A percentile compares a stretch with the other conserved stretches of the same genome.
Conservation (phyloP, 177 flowering plant species). For the Vitis hybrid region DNA sequence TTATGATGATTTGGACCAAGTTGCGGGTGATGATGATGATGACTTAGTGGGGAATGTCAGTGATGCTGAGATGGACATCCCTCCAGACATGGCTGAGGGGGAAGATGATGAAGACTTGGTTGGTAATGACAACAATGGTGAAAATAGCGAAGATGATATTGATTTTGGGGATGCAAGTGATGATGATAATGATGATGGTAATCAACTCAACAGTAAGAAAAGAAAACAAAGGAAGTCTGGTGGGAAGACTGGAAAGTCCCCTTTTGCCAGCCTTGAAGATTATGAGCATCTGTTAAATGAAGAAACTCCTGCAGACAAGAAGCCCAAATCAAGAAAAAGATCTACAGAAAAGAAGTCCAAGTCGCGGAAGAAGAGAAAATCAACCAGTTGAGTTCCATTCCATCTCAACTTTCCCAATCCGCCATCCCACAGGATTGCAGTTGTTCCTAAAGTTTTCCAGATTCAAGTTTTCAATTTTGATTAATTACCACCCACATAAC, state of each 20-base stretch:
- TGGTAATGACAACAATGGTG: constrained; percentile 12
- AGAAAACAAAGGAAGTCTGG: constrained; percentile 36
- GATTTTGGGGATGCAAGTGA: constrained; percentile 27
- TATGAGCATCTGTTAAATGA: constrained; percentile 70
- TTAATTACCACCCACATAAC: no score
- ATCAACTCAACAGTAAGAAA: constrained; percentile 22
- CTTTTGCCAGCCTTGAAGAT: constrained; percentile 87
- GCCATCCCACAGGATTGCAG: no score
- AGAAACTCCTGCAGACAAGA: constrained; percentile 16
- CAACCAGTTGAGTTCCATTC: not conserved
- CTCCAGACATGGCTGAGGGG: constrained; percentile 37
- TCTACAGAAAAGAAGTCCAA: constrained; percentile 18
- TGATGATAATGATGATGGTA: constrained; percentile 19
- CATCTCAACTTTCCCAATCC: no score
- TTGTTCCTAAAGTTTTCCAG: no score
- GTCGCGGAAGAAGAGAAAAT: constrained; percentile 21
- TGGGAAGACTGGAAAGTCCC: constrained; percentile 46
- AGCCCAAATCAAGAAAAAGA: constrained; percentile 14
- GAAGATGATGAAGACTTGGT: constrained; percentile 27
- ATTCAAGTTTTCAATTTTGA: no score
- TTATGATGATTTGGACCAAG: constrained; percentile 72
- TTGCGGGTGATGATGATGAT: constrained; percentile 75
- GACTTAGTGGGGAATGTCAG: constrained; percentile 68
- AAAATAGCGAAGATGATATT: constrained; percentile 8
- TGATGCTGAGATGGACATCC: constrained; percentile 59